These are phyloP conservation scores for Cyberlindnera veronae DNA, from an alignment of 805 yeast species.

Conservation along the genomic window DNA sequence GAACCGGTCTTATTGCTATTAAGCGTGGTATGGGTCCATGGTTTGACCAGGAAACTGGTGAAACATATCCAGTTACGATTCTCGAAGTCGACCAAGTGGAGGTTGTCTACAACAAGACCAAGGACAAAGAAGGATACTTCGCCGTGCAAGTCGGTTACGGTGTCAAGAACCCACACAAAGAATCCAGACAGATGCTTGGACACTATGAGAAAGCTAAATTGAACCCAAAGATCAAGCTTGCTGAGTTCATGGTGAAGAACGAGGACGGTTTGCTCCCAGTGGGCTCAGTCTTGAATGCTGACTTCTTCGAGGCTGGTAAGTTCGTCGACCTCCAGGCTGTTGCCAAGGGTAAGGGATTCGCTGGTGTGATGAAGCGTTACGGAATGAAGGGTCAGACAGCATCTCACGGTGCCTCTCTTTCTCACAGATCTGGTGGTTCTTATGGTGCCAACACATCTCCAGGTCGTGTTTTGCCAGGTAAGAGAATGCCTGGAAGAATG, in stretches of 20 bases:
- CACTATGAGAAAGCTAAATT: constrained; percentile 77
- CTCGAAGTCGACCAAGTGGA: constrained; percentile 86
- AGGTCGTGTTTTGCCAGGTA: constrained; percentile 93
- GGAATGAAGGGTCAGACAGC: constrained; percentile 87
- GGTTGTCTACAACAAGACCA: constrained; percentile 69
- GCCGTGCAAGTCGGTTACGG: constrained; percentile 90
- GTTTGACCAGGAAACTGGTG: constrained; percentile 65
- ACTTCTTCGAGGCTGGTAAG: constrained; percentile 81
- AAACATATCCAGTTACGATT: constrained; percentile 77
- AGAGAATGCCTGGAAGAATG: constrained; percentile 98
- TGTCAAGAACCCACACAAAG: constrained; percentile 56
- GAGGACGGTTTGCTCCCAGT: constrained; percentile 63
- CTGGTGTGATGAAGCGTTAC: constrained; percentile 97
- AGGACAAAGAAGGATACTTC: constrained; percentile 70
- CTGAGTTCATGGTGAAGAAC: constrained; percentile 77
- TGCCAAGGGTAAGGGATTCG: constrained; percentile 93
- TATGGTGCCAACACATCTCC: constrained; percentile 95
- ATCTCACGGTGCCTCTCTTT: constrained; percentile 90
- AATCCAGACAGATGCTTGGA: constrained; percentile 64
- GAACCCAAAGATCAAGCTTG: constrained; percentile 72
- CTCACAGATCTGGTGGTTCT: constrained; percentile 96
- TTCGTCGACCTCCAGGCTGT: constrained; percentile 75
- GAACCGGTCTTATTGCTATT: constrained; percentile 82
- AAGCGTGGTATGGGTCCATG: constrained; percentile 90
- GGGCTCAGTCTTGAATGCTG: constrained; percentile 78